Conservation (phyloP, 1,284 basidiomycete species). For the Rhodotorula sp. region DNA sequence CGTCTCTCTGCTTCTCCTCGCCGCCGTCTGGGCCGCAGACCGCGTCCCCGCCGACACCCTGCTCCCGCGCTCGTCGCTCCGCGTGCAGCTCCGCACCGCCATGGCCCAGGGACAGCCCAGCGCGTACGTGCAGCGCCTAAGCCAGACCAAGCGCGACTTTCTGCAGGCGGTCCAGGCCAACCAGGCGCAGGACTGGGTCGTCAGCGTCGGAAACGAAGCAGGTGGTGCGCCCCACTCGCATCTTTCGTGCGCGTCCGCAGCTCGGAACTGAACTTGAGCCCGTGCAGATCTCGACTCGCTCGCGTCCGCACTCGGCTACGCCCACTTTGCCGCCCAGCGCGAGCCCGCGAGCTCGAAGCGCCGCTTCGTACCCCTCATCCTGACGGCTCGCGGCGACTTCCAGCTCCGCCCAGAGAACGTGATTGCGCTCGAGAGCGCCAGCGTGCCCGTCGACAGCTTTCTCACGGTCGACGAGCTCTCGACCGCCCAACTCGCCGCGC, state of each 20-base stretch:
- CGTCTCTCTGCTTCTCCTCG: not conserved
- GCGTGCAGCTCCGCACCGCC: not conserved
- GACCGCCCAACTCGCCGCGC: conserved; percentile 6
- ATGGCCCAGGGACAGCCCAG: not conserved
- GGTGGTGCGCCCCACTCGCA: conserved; percentile 63
- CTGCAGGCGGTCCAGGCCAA: conserved; percentile 56
- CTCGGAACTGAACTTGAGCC: not conserved
- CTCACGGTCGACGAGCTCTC: conserved; percentile 55
- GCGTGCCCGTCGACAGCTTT: conserved; percentile 60
- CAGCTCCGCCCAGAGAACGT: conserved; percentile 82
- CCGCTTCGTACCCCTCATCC: conserved; percentile 62
- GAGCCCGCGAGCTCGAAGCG: conserved; percentile 54
- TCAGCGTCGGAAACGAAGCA: conserved; percentile 89
- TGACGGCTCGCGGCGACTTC: conserved; percentile 69
- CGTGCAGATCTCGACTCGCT: conserved; percentile 79
- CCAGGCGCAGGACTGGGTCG: conserved; percentile 64
- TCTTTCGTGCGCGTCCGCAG: not conserved
- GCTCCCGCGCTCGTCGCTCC: conserved; percentile 11
- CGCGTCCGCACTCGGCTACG: conserved; percentile 76
- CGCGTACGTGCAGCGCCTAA: conserved; percentile 49
- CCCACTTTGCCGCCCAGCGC: conserved; percentile 59
- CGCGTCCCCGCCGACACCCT: not conserved
- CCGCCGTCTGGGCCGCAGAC: not conserved
- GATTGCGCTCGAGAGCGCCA: conserved; percentile 65
- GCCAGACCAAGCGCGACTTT: conserved; percentile 53